phyloP scores from a whole-genome alignment of 2,329 filamentous ascomycete genomes.

The Exophiala dermatitidis region DNA sequence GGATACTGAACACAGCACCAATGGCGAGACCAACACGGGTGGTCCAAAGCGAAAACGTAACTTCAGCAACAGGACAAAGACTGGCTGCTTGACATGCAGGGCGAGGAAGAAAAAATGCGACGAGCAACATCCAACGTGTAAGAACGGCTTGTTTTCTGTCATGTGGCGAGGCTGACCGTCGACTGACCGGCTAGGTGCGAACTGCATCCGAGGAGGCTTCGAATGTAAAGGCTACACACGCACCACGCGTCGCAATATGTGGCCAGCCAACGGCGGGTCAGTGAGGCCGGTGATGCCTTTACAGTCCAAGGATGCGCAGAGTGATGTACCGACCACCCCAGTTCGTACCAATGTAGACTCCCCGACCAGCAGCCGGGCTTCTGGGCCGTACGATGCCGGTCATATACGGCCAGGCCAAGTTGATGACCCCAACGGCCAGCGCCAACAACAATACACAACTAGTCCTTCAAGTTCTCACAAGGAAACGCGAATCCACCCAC shows the following conservation, averaged over 20 bases:
- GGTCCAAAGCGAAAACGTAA: conserved; percentile 43
- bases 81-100: conserved; percentile 86
- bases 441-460: conserved; percentile 36
- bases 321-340: conserved; percentile 29
- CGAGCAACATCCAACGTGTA: conserved; percentile 86
- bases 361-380: conserved; percentile 1
- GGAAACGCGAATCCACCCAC: conserved; percentile 19
- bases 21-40: conserved; percentile 33
- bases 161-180: conserved; percentile 2
- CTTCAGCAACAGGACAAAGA: conserved; percentile 94
- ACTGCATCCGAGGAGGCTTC: conserved; percentile 85
- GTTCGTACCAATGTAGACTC: conserved; percentile 12
- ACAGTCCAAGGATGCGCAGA: conserved; percentile 68
- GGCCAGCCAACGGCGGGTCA: conserved; percentile 64
- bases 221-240: conserved; percentile 72
- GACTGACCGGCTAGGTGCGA: conserved; percentile 55
- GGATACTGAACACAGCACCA: conserved; percentile 34
- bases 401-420: conserved; percentile 31
- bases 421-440: conserved; percentile 40
- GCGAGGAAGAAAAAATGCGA: conserved; percentile 97
- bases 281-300: conserved; percentile 64
- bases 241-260: conserved; percentile 61
- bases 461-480: conserved; percentile 32
- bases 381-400: conserved; percentile 37
- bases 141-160: conserved; percentile 34